phyloP scores from a whole-genome alignment of 805 yeast species.

The Yarrowia osloensis region DNA sequence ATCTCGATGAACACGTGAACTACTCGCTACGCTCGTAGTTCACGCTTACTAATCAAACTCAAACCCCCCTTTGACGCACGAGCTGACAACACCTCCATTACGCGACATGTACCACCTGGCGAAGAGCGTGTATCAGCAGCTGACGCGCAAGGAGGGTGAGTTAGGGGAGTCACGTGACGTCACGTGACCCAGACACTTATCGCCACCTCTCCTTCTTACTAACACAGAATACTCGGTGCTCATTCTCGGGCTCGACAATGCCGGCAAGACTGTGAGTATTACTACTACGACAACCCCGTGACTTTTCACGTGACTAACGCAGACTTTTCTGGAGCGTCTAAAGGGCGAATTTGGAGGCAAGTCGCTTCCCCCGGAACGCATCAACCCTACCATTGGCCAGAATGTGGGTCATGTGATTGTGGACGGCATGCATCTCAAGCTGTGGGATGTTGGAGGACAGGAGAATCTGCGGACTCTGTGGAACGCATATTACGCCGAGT shows the following conservation, averaged over 20 bases:
- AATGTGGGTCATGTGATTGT: conserved; percentile 54
- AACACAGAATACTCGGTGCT: conserved; percentile 65
- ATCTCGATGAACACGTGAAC: no score
- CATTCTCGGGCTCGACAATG: conserved; percentile 89
- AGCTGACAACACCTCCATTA: not conserved
- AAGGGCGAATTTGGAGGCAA: conserved; percentile 52
- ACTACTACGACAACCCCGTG: no score
- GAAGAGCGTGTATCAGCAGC: conserved; percentile 58
- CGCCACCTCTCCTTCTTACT: not conserved
- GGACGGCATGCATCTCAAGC: conserved; percentile 55
- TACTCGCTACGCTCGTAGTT: no score
- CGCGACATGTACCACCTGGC: conserved; percentile 66
- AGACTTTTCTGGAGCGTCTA: conserved; percentile 65
- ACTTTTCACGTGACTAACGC: not conserved
- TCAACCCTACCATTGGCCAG: conserved; percentile 94
- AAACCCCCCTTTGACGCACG: not conserved
- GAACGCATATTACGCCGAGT: conserved; percentile 79
- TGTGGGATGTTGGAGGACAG: conserved; percentile 98
- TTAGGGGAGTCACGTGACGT: not conserved
- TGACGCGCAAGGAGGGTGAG: conserved; percentile 58
- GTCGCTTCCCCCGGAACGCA: conserved; percentile 56
- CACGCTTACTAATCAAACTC: no score
- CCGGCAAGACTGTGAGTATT: conserved; percentile 74
- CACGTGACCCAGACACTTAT: not conserved
- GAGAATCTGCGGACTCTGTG: conserved; percentile 79